Percentiles rank a stretch among this genome's conserved stretches.
phyloP scores from a whole-genome alignment of 495 filamentous ascomycete genomes.

The Penicillium crystallinum region DNA sequence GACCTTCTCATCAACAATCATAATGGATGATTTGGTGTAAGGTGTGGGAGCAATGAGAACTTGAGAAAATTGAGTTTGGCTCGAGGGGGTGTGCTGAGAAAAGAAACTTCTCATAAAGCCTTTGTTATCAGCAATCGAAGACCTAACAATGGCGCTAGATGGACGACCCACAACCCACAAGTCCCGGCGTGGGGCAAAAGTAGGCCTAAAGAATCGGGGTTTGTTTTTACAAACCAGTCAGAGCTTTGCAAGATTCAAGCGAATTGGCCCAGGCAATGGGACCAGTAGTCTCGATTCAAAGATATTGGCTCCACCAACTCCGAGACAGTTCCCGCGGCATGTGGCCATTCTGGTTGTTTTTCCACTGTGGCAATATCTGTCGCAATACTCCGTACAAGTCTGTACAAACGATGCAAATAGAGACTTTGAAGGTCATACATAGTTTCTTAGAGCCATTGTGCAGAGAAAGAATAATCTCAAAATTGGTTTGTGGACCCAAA shows the following conservation, averaged over 20 bases:
- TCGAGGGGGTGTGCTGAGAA: not conserved
- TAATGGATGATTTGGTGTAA: not conserved
- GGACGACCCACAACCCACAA: not conserved
- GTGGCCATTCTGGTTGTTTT: too few species aligned
- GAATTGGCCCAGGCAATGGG: not conserved
- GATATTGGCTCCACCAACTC: not conserved
- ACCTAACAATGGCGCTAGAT: not conserved
- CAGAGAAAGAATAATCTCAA: too few species aligned
- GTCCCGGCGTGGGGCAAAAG: not conserved
- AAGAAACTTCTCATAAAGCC: not conserved
- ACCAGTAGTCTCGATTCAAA: not conserved
- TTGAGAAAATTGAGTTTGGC: not conserved
- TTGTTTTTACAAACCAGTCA: not conserved
- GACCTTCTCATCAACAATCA: constrained; percentile 1
- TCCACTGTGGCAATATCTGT: too few species aligned
- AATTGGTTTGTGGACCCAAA: too few species aligned
- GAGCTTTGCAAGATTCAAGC: not conserved
- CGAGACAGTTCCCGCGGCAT: too few species aligned
- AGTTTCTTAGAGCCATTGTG: too few species aligned
- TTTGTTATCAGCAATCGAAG: not conserved
- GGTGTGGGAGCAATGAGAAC: not conserved
- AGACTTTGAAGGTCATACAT: too few species aligned
- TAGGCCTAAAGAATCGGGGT: not conserved
- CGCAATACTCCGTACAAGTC: too few species aligned
- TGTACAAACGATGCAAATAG: too few species aligned